Evolutionary conservation across 2,329 filamentous ascomycete species (phyloP).

Genomic region (Diatrype stigma): DNA sequence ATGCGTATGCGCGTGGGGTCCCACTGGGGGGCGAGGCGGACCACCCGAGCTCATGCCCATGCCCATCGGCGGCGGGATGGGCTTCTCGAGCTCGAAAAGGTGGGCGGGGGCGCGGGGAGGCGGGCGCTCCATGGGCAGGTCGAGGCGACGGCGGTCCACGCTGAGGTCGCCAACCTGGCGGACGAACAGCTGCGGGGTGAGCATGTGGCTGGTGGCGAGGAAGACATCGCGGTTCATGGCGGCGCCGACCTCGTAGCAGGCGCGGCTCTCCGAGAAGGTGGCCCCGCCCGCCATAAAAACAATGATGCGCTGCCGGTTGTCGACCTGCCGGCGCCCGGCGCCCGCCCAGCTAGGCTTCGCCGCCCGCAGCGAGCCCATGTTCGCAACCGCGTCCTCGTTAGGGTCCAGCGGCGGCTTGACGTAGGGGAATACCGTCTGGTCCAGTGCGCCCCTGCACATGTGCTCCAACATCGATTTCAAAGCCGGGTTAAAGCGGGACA

Average conservation of each 20-base stretch:
- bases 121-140: conserved; percentile 76
- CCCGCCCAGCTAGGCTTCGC: conserved; percentile 96
- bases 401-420: conserved; percentile 65
- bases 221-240: conserved; percentile 76
- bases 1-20: too few relatives aligned
- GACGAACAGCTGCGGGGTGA: conserved; percentile 77
- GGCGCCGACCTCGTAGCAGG: conserved; percentile 81
- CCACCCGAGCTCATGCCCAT: conserved; percentile 5
- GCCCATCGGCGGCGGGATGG: conserved; percentile 4
- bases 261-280: conserved; percentile 83
- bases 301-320: conserved; percentile 86
- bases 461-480: conserved; percentile 81
- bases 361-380: conserved; percentile 75
- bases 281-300: conserved; percentile 95
- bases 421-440: conserved; percentile 65
- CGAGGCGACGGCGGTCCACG: conserved; percentile 68
- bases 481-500: conserved; percentile 82
- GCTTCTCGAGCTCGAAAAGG: conserved; percentile 63
- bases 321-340: conserved; percentile 65
- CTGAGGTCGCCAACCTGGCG: conserved; percentile 79
- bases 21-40: neutral
- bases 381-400: conserved; percentile 53
- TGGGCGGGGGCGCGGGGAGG: conserved; percentile 80
- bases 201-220: conserved; percentile 86
- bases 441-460: conserved; percentile 62